Conservation (phyloP, 1,284 basidiomycete species). For the Cystobasidium pallidum region DNA sequence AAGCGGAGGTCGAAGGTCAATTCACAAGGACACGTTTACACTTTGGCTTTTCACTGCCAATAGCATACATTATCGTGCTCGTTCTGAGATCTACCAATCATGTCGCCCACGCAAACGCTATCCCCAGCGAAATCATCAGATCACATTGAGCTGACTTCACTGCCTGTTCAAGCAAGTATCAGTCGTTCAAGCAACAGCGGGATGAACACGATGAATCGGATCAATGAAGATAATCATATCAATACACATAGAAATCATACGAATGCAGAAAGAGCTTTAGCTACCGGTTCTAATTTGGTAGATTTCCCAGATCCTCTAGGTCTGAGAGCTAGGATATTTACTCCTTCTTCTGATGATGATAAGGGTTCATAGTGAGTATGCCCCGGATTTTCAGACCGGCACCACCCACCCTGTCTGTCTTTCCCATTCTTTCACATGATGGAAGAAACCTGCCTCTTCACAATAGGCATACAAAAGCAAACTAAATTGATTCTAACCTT, state of each 20-base stretch:
- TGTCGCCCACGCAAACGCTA: conserved; percentile 22
- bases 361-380: conserved; percentile 29
- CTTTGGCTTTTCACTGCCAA: too few species aligned
- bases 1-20: too few species aligned
- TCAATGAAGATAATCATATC: conserved; percentile 2
- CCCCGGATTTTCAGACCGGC: too few species aligned
- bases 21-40: too few species aligned
- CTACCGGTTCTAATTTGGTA: not conserved
- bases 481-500: too few species aligned
- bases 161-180: conserved; percentile 7
- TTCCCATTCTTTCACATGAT: too few species aligned
- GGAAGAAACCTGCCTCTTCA: too few species aligned
- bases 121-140: conserved; percentile 5
- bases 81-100: not conserved
- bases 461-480: too few species aligned
- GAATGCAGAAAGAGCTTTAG: conserved; percentile 8
- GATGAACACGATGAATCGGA: not conserved
- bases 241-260: conserved; percentile 2
- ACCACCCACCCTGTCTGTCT: not conserved
- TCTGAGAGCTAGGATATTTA: conserved; percentile 30
- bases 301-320: conserved; percentile 34
- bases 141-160: conserved; percentile 12
- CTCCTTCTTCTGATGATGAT: conserved; percentile 12
- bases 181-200: not conserved
- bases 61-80: too few species aligned